A percentile compares a stretch with the other conserved stretches of the same genome.
Conservation (phyloP, 768 basidiomycete species). For the Lactarius indigo region DNA sequence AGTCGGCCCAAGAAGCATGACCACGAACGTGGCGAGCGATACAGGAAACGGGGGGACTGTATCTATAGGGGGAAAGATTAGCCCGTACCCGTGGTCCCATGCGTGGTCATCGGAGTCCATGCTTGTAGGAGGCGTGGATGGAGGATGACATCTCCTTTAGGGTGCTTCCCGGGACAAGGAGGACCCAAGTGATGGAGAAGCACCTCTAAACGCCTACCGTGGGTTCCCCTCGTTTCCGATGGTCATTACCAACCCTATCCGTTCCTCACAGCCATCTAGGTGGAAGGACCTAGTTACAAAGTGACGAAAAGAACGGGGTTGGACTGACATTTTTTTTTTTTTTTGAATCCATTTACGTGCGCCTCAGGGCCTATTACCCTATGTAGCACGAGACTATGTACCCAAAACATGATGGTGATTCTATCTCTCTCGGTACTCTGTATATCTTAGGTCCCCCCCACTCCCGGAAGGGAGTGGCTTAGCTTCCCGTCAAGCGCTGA, state of each 20-base stretch:
- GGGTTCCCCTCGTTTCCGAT: not conserved
- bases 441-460: too few species aligned
- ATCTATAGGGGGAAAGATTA: too few species aligned
- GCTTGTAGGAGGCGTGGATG: not conserved
- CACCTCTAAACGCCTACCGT: not conserved
- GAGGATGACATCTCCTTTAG: not conserved
- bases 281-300: not conserved
- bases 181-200: not conserved
- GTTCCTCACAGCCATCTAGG: not conserved
- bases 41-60: not conserved
- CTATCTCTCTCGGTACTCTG: too few species aligned
- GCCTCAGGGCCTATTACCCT: too few species aligned
- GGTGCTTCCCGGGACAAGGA: not conserved
- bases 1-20: not conserved
- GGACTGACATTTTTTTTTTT: not conserved
- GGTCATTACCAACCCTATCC: not conserved
- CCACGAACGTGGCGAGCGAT: not conserved
- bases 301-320: not conserved
- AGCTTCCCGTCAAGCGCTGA: too few species aligned
- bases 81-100: not conserved
- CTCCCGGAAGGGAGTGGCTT: too few species aligned
- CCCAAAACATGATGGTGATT: too few species aligned
- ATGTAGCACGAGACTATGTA: too few species aligned
- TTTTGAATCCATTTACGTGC: too few species aligned
- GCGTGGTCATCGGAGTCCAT: not conserved